Evolutionary conservation across 257 asterid species (phyloP), one percentile per base, ranked within the genome.

Genomic region (Fraxinus americana): DNA sequence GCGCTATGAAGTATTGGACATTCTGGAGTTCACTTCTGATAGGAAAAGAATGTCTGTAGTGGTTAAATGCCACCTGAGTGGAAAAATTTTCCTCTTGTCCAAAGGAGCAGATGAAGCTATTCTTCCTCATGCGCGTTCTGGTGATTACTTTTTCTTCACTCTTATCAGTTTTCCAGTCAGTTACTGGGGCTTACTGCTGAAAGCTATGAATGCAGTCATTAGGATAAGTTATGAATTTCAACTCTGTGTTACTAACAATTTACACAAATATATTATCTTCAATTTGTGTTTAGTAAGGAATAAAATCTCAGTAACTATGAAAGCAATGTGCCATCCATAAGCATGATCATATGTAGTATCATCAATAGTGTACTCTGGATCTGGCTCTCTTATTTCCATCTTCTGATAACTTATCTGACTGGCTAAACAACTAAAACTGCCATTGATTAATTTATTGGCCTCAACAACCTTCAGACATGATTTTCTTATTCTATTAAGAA

Each of bases 71-170:
- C 85, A 83, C 74, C 90, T 81, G 80, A 88, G 82, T 80, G 98
- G 97, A 77, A 88, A 92, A 80, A 75, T 87, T 38, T 76, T 83
- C 81, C 97, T 95, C 76, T 77, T 95, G 76, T 91, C 99, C 12
- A 95, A 95, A 87, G 99, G 99, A 83, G 99, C 99, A 75, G 98
- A 95, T 82, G 99, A 95, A 87, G 83, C 96, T 68, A 91, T 95
- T 83, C 88, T 95, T 83, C 97, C 99, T 75, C 90, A 38, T 85
- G 87, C 94, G 75, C 81, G 78, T 83, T 76, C 90, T 81, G 98
- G 99, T 95, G 84, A 88, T 83, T 74, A 54, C 81, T 82, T 67
- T 76, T 48, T 76, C 69, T 63, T 63, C 17, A 43, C 48, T 79
- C 36, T 76, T 76, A 39, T 77, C 67, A 30, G 23, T 69, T 39